Evolutionary conservation across 805 yeast species (phyloP), one percentile per base, ranked within the genome.

Genomic region (Nadsonia fulvescens): DNA sequence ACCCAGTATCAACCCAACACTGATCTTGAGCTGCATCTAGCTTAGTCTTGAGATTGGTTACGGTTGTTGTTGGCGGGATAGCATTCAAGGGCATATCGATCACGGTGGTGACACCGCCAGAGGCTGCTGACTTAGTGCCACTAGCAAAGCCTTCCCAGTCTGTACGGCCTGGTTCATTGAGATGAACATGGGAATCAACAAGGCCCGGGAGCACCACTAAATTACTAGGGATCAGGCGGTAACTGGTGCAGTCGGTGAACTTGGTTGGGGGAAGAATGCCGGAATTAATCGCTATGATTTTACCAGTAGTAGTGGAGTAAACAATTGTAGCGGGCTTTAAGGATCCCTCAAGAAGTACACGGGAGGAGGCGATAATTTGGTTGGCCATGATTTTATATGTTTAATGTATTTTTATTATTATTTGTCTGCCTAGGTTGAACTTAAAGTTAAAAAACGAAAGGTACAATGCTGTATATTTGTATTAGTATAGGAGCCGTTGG

Each of bases 61-160:
- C 53, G 1, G 75, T 78, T 1, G 95, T 86, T 0, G 95, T 83
- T 15, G 96, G 95, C 1, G 96, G 96, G 24, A 83, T 71, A 3
- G 94, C 93, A 49, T 83, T 83, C 44, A 83, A 55, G 1, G 96
- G 96, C 96, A 83, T 83, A 47, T 83, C 96, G 11, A 83, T 64
- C 11, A 83, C 91, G 0, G 94, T 82, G 13, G 96, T 83, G 25
- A 83, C 95, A 31, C 96, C 96, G 10, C 96, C 96, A 8, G 83
- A 62, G 1, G 92, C 92, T 1, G 95, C 95, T 2, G 93, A 77
- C 44, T 73, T 72, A 0, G 96, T 83, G 0, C 96, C 96, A 0
- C 93, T 75, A n/a, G 71, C 93, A 46, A 86, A 83, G 2, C 96
- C 96, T 50, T 83, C 96, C 96, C 96, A 83, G 35, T 82, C 93